Evolutionary conservation across 305 asterid genomes (phyloP).

Genomic region (Solanum hybrid): DNA sequence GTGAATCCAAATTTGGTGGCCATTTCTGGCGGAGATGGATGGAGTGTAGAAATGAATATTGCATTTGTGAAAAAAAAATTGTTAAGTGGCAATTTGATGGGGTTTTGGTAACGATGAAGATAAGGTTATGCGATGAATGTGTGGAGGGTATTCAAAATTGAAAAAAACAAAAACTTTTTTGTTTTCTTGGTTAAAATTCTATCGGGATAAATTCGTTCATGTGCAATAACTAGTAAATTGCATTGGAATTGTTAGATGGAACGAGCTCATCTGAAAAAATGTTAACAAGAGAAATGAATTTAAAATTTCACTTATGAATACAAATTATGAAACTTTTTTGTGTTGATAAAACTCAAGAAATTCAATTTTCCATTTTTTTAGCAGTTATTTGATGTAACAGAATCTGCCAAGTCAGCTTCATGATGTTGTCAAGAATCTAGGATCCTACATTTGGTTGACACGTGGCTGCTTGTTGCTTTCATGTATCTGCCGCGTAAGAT

Average conservation of each 20-base stretch:
- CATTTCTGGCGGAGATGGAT: slow-evolving; percentile 29
- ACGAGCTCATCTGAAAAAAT: background rate
- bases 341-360: background rate
- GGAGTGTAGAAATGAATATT: background rate
- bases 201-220: background rate
- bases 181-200: background rate
- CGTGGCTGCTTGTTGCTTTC: background rate
- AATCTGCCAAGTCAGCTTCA: background rate
- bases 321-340: background rate
- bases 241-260: background rate
- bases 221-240: background rate
- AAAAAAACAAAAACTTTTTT: background rate
- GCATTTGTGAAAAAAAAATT: background rate
- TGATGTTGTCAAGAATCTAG: background rate
- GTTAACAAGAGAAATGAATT: background rate
- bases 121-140: background rate
- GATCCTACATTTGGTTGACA: background rate
- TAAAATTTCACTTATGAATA: background rate
- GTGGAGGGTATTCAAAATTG: background rate
- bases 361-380: background rate
- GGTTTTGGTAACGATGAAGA: background rate
- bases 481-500: background rate
- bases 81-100: background rate
- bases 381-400: background rate
- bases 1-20: slow-evolving; percentile 55